Evolutionary conservation across 768 basidiomycete genomes (phyloP).

Genomic region (Lepiota venenata): DNA sequence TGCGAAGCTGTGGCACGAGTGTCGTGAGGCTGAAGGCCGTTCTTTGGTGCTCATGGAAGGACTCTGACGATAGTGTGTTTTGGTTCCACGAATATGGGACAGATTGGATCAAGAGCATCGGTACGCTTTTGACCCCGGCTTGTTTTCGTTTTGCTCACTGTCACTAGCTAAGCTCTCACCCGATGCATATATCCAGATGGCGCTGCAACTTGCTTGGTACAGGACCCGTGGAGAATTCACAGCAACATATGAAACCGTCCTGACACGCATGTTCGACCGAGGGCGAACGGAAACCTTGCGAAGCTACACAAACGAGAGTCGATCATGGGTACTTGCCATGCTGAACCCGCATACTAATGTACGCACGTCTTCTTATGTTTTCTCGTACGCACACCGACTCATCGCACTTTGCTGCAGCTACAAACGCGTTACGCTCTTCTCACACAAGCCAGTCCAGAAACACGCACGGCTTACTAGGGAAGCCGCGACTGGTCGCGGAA

Average conservation of each 20-base stretch:
- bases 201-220: conserved; percentile 89
- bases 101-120: conserved; percentile 78
- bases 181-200: conserved; percentile 90
- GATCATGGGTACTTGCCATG: conserved; percentile 79
- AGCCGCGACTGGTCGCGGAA: conserved; percentile 78
- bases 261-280: conserved; percentile 82
- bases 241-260: conserved; percentile 90
- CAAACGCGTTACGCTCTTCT: conserved; percentile 47
- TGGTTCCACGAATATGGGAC: conserved; percentile 83
- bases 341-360: conserved; percentile 48
- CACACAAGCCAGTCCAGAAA: conserved; percentile 59
- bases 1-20: conserved; percentile 51
- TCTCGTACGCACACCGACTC: conserved; percentile 6
- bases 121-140: conserved; percentile 38
- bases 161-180: conserved; percentile 46
- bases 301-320: conserved; percentile 66
- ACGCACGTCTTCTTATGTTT: conserved; percentile 15
- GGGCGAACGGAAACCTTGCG: conserved; percentile 92
- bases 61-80: conserved; percentile 83
- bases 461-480: conserved; percentile 74
- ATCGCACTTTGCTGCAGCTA: conserved; percentile 23
- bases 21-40: conserved; percentile 50
- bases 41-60: conserved; percentile 57
- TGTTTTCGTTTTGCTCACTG: not conserved
- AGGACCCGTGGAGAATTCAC: conserved; percentile 71